A percentile compares a stretch with the other conserved stretches of the same genome.
Conservation (phyloP, 768 basidiomycete genomes). For the Naematelia encephala region DNA sequence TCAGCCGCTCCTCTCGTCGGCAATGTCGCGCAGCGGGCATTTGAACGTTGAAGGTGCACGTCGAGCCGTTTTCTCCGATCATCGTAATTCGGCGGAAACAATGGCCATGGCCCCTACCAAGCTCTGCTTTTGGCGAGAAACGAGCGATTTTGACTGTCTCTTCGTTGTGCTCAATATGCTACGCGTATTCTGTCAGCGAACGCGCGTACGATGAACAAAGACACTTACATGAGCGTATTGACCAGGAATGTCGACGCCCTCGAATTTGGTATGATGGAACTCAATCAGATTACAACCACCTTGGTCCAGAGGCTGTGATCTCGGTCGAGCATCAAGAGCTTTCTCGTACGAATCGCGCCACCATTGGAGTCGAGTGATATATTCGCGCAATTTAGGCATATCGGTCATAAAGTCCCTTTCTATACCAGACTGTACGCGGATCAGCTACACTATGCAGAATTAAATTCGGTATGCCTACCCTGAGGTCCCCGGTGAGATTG, state of each 20-base stretch:
- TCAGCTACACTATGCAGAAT: background rate
- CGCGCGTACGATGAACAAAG: background rate
- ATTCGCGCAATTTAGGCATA: conserved; percentile 77
- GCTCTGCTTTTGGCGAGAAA: conserved; percentile 85
- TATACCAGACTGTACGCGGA: conserved; percentile 66
- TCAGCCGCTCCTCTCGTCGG: conserved; percentile 86
- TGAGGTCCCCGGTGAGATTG: conserved; percentile 48
- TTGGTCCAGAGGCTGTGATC: conserved; percentile 76
- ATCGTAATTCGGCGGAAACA: conserved; percentile 88
- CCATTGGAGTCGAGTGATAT: conserved; percentile 79
- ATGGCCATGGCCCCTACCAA: conserved; percentile 76
- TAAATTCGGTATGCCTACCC: conserved; percentile 24
- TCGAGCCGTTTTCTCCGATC: conserved; percentile 85
- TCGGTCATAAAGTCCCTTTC: conserved; percentile 82
- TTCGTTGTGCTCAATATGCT: conserved; percentile 94
- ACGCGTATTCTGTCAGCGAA: conserved; percentile 5
- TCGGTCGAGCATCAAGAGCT: conserved; percentile 74
- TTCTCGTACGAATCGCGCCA: conserved; percentile 92
- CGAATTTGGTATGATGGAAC: conserved; percentile 95
- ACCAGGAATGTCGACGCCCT: conserved; percentile 97
- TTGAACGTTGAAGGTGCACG: conserved; percentile 85
- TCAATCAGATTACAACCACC: conserved; percentile 91
- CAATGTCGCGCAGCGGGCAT: conserved; percentile 77
- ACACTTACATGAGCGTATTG: conserved; percentile 85
- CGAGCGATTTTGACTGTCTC: conserved; percentile 86